A percentile compares a stretch with the other conserved stretches of the same genome.
Conservation (phyloP, 805 yeast species). For the Groenewaldozyma tartarivorans region DNA sequence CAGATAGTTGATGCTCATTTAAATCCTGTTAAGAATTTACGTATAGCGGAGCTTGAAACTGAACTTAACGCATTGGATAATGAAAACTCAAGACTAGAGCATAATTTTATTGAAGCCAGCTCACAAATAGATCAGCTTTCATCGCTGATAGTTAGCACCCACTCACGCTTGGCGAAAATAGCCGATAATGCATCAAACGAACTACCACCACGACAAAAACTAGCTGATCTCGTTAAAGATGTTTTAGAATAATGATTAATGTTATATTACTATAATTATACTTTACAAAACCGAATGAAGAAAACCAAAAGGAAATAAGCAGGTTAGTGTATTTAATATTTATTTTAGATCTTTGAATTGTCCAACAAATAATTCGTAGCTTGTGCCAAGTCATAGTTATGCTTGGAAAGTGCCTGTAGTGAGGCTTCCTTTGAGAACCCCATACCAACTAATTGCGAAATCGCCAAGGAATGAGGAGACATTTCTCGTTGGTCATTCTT, state of each 20-base stretch:
- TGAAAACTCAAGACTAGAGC: constrained; percentile 9
- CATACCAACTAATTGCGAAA: constrained; percentile 80
- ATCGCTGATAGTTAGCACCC: not conserved
- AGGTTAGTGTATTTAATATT: too few relatives aligned
- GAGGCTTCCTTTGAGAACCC: constrained; percentile 70
- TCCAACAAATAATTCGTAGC: constrained; percentile 85
- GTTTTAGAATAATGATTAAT: too few relatives aligned
- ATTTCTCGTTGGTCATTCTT: constrained; percentile 7
- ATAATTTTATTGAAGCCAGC: constrained; percentile 2
- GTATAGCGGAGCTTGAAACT: constrained; percentile 14
- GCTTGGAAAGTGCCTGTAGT: constrained; percentile 53
- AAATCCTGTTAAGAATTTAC: constrained; percentile 15
- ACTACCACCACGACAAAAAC: constrained; percentile 9
- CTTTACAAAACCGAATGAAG: too few relatives aligned
- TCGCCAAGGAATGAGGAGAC: constrained; percentile 40
- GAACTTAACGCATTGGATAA: constrained; percentile 1
- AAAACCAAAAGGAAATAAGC: too few relatives aligned
- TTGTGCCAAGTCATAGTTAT: constrained; percentile 67
- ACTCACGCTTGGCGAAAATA: constrained; percentile 6
- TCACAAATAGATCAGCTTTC: too few relatives aligned
- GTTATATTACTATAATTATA: too few relatives aligned
- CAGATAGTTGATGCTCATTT: constrained; percentile 23
- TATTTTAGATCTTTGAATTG: too few relatives aligned
- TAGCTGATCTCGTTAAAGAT: constrained; percentile 7
- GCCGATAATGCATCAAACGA: constrained; percentile 6